Percentiles rank a stretch among this genome's conserved stretches.
These are phyloP conservation scores for Colletotrichum sublineola DNA, from an alignment of 2,329 filamentous ascomycete species.

Conservation along the genomic window DNA sequence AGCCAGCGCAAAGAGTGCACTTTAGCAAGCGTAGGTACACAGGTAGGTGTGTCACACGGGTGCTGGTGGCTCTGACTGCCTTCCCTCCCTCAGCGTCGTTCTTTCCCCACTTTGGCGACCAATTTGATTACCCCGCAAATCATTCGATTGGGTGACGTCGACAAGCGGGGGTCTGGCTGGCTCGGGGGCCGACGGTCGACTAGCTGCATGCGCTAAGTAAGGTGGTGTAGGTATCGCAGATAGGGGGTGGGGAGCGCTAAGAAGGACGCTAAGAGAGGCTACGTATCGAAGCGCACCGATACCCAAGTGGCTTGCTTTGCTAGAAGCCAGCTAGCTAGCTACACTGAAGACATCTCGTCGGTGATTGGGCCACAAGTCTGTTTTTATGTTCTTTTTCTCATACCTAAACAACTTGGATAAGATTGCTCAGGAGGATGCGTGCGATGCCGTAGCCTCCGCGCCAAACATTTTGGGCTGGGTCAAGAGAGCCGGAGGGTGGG, in stretches of 20 bases:
- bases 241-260: background rate
- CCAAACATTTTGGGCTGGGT: slow-evolving; percentile 2
- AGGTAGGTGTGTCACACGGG: background rate
- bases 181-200: slow-evolving; percentile 6
- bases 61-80: background rate
- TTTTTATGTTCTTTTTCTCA: background rate
- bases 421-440: slow-evolving; percentile 15
- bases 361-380: slow-evolving; percentile 30
- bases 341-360: background rate
- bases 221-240: too few species aligned
- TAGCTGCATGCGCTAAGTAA: slow-evolving; percentile 9
- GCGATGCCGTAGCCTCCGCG: slow-evolving; percentile 37
- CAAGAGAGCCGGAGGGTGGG: background rate
- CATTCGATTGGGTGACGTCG: slow-evolving; percentile 42
- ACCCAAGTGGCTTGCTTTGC: slow-evolving; percentile 29
- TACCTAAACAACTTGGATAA: background rate
- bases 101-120: slow-evolving; percentile 26
- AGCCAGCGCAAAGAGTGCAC: background rate
- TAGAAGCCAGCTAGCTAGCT: slow-evolving; percentile 6
- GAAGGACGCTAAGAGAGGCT: background rate
- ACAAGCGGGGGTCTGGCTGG: slow-evolving; percentile 35
- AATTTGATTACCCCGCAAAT: slow-evolving; percentile 41
- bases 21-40: background rate
- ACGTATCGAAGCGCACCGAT: slow-evolving; percentile 24
- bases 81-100: slow-evolving; percentile 26